Base-by-base conservation (phyloP, 2,329 filamentous ascomycete genomes). In the Waltergamsia citrina region DNA sequence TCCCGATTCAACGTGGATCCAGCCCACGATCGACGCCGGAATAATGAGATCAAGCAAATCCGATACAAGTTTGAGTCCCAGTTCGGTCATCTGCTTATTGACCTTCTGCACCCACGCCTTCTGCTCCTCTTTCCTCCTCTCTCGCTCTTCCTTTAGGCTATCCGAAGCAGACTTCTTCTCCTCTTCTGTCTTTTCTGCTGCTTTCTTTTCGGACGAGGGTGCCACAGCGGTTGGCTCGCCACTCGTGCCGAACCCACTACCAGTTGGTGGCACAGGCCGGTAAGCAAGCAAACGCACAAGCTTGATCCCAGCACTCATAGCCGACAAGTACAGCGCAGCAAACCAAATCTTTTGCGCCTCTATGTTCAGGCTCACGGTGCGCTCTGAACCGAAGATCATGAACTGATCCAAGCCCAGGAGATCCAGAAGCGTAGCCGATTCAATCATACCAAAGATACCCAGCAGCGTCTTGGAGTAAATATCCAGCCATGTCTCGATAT, bases 341-440 rank as follows among this genome's bases (percentile, higher is more conserved):
- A 85, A 71, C 82, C 82, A 87, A 53, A 81, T 78, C 34, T 74
- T 69, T 55, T 82, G 74, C 1, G 71, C 73, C 54, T 85, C 77
- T 16, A 68, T 40, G 29, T 73, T 62, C 4, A 81, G 45, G 18
- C 41, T 44, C n/a, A 45, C 44, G 12, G 67, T 66, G 52, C 60
- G 48, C 24, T 63, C 65, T 2, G 67, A 45, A 1, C 66, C 68
- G 58, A 79, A 77, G 10, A 73, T 52, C 30, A 69, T 58, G 41
- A 75, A 41, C 34, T 58, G 59, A 27, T 55, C 44, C 14, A 69
- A 50, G 14, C 48, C 49, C 32, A 66, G 43, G 18, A 65, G 53
- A 58, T 81, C 65, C 39, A 76, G 61, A 31, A 83, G 66, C 0
- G 76, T 81, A 26, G 67, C 50, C 40, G 74, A 70, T 57, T 87